phyloP scores from a whole-genome alignment of 2,329 filamentous ascomycete genomes.

The Aspergillus caelatus region DNA sequence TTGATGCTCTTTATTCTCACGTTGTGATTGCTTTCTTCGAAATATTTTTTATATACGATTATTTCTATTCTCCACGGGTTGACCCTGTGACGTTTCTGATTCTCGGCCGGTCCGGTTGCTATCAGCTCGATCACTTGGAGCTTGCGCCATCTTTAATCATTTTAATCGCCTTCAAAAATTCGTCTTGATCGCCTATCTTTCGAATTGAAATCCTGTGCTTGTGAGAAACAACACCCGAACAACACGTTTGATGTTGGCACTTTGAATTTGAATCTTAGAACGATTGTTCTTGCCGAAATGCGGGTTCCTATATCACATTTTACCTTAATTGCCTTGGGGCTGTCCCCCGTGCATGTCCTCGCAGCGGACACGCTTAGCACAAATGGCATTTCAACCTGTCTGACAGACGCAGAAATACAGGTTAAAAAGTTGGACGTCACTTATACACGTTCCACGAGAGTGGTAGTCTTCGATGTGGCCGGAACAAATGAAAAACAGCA shows the following conservation, averaged over 20 bases:
- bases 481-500: conserved; percentile 74
- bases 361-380: conserved; percentile 77
- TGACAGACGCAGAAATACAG: conserved; percentile 59
- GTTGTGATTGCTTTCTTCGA: not conserved
- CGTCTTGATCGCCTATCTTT: not conserved
- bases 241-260: not conserved
- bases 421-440: conserved; percentile 75
- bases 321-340: conserved; percentile 30
- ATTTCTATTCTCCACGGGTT: conserved; percentile 28
- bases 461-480: conserved; percentile 77
- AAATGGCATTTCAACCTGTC: conserved; percentile 76
- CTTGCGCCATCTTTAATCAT: not conserved
- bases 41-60: conserved; percentile 1
- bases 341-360: conserved; percentile 49
- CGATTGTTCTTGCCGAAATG: conserved; percentile 24
- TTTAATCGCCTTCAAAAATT: not conserved
- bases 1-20: not conserved
- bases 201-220: not conserved
- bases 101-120: conserved; percentile 14
- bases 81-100: conserved; percentile 28
- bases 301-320: conserved; percentile 23
- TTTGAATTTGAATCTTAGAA: not conserved
- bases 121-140: not conserved
- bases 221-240: not conserved
- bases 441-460: conserved; percentile 75